These are phyloP conservation scores for Lactuca sativa DNA, from an alignment of 129 eudicot species.

Conservation along the genomic window DNA sequence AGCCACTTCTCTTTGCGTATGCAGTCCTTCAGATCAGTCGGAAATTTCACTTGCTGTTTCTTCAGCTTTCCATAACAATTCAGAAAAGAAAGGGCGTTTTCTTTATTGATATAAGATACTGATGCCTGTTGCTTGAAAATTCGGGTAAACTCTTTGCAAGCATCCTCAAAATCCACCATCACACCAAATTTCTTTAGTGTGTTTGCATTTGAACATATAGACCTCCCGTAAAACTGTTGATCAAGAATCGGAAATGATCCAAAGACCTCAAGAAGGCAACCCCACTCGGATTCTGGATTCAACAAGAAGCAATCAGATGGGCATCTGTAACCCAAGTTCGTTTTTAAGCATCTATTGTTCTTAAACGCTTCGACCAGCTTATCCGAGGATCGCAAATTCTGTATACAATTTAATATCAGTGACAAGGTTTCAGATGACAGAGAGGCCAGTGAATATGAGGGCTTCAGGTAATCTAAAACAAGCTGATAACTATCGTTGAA, in stretches of 20 bases:
- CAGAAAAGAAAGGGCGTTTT: slow-evolving; percentile 30
- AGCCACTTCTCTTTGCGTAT: slow-evolving; percentile 45
- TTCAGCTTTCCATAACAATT: slow-evolving; percentile 33
- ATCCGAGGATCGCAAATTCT: slow-evolving; percentile 15
- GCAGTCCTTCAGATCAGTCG: slow-evolving; percentile 38
- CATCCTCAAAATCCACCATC: slow-evolving; percentile 39
- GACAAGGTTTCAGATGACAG: slow-evolving; percentile 28
- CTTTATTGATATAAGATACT: slow-evolving; percentile 28
- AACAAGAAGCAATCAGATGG: slow-evolving; percentile 47
- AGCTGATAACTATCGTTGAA: slow-evolving; percentile 36
- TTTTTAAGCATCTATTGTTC: slow-evolving; percentile 34
- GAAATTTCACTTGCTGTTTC: background rate
- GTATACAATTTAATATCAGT: slow-evolving; percentile 33
- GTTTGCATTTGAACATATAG: slow-evolving; percentile 12
- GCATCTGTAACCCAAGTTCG: slow-evolving; percentile 43
- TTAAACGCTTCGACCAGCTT: slow-evolving; percentile 33
- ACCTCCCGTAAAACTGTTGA: slow-evolving; percentile 33
- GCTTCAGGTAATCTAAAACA: slow-evolving; percentile 39
- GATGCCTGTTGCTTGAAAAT: slow-evolving; percentile 46
- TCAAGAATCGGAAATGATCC: slow-evolving; percentile 45
- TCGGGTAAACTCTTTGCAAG: slow-evolving; percentile 30
- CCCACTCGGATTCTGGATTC: slow-evolving; percentile 49
- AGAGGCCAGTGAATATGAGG: slow-evolving; percentile 17
- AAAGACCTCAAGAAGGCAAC: slow-evolving; percentile 47
- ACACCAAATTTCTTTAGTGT: slow-evolving; percentile 47